Evolutionary conservation across 2,329 filamentous ascomycete genomes (phyloP).

Genomic region (Penicillium digitatum): DNA sequence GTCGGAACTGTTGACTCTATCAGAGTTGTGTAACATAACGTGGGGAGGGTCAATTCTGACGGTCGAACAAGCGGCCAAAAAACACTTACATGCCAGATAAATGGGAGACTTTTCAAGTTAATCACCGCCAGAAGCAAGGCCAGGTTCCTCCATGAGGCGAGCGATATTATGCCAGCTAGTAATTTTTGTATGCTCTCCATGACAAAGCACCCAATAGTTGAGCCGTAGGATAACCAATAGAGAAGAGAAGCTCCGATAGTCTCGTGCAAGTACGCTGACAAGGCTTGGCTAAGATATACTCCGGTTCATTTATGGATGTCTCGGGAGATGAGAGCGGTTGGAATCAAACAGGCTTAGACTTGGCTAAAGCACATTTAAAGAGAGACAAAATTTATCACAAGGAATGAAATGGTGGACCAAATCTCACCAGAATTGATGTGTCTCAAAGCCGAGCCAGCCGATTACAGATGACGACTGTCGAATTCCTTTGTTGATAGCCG

Average conservation of each 20-base stretch:
- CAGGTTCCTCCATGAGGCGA: slow-evolving; percentile 35
- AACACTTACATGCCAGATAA: slow-evolving; percentile 40
- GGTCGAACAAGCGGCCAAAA: background rate
- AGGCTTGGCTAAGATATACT: background rate
- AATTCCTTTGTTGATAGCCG: slow-evolving; percentile 6
- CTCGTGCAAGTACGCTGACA: background rate
- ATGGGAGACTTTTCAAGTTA: slow-evolving; percentile 39
- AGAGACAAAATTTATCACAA: background rate
- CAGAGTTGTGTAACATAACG: slow-evolving; percentile 14
- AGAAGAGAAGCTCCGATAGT: background rate
- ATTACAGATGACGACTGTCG: background rate
- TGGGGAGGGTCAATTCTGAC: background rate
- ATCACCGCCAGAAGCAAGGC: slow-evolving; percentile 36
- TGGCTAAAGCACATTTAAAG: background rate
- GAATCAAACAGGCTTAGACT: background rate
- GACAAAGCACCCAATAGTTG: background rate
- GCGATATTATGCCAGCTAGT: slow-evolving; percentile 17
- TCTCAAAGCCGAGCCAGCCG: background rate
- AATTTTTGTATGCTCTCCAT: slow-evolving; percentile 25
- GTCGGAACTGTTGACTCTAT: slow-evolving; percentile 48
- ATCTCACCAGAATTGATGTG: background rate
- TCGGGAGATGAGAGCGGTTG: background rate
- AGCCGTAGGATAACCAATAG: background rate
- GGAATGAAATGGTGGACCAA: background rate
- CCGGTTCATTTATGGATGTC: background rate